These are phyloP conservation scores for Schwanniomyces etchellsii DNA, from an alignment of 1,139 yeast genomes.

Conservation along the genomic window DNA sequence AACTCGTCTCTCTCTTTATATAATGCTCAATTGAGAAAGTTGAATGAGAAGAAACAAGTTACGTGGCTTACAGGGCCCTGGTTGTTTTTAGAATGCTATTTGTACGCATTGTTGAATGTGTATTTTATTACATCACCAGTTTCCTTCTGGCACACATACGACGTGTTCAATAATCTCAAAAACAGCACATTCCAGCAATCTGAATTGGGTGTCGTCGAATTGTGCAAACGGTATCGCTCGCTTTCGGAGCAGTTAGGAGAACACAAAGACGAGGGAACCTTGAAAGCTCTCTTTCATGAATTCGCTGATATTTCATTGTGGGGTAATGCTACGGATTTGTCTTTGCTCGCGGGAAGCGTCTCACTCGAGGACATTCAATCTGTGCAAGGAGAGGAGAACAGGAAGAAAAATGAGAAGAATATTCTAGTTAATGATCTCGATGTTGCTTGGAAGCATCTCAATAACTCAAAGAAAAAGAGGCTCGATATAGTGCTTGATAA, in stretches of 20 bases:
- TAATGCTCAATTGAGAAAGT: conserved; percentile 38
- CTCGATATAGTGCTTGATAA: conserved; percentile 89
- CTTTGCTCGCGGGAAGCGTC: conserved; percentile 77
- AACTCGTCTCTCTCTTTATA: conserved; percentile 45
- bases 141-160: conserved; percentile 52
- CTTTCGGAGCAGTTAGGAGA: conserved; percentile 33
- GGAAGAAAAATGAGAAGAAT: conserved; percentile 78
- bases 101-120: conserved; percentile 63
- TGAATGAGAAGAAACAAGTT: conserved; percentile 19
- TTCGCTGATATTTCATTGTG: conserved; percentile 85
- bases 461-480: conserved; percentile 29
- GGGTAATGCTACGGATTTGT: conserved; percentile 97
- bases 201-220: conserved; percentile 71
- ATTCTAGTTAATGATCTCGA: conserved; percentile 74
- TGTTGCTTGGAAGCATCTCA: conserved; percentile 52
- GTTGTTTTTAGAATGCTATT: conserved; percentile 80
- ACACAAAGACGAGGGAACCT: conserved; percentile 25
- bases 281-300: conserved; percentile 62
- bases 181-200: conserved; percentile 72
- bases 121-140: conserved; percentile 27
- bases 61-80: conserved; percentile 92
- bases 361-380: conserved; percentile 79
- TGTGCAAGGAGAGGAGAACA: conserved; percentile 83
- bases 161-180: conserved; percentile 68
- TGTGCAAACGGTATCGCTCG: conserved; percentile 60